Evolutionary conservation across 2,329 filamentous ascomycete species (phyloP), one percentile per base, ranked within the genome.

Genomic region (Cladobotryum mycophilum): DNA sequence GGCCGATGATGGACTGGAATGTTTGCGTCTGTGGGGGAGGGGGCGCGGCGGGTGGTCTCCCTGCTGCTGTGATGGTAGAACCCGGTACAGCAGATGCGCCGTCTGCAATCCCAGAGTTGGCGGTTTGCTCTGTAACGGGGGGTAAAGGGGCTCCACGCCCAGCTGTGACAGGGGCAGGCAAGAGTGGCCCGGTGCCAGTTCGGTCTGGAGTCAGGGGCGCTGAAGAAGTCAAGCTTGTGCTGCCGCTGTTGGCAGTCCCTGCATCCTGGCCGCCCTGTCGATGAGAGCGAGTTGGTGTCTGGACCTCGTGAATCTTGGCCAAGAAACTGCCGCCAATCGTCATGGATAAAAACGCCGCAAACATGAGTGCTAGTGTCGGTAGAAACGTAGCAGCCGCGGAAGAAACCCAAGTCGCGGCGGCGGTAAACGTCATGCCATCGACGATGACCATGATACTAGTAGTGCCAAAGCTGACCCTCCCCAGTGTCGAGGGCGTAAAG

Each of bases 401-500:
- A 35, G 80, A 71, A 47, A 74, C 75, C 79, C 74, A 82, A 3
- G 71, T 78, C 11, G 71, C 73, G n/a, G 76, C 75, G n/a, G 72
- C 73, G 2, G 72, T 71, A 55, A 84, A 83, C 3, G 79, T 70
- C 55, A 84, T 70, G 11, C 79, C 80, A 57, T 86, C 83, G 14
- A 79, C 79, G 51, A 85, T 70, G 33, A 84, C 69, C 78, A 86
- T 84, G 55, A 79, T 74, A 46, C 75, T 74, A 20, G 78, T 73
- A 0, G 82, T 85, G 61, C 76, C 77, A 61, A 86, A 82, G 64
- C 82, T 86, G 58, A 86, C 76, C 15, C 84, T 74, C 3, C 80
- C 82, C 57, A 85, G 72, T 2, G 82, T 86, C 0, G 83, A 86
- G 3, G 84, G 84, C 7, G 84, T 86, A 43, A 75, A 82, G 1